Percentiles rank a stretch among this genome's conserved stretches.
These are phyloP conservation scores for Prosopis cineraria DNA, from an alignment of 306 rosid species.

Conservation along the genomic window DNA sequence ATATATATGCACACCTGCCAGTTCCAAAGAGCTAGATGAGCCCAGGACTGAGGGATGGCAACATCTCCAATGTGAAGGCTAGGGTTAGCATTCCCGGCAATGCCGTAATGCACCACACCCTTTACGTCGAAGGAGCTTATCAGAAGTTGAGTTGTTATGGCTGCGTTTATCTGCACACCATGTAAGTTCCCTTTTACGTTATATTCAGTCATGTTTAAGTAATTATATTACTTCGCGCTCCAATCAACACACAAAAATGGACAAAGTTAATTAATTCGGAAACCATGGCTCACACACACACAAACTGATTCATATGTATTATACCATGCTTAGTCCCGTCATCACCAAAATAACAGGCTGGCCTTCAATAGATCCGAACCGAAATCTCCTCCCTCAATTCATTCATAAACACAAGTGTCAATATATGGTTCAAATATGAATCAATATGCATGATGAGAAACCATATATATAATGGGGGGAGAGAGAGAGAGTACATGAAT, in stretches of 20 bases:
- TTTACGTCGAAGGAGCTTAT: constrained; percentile 51
- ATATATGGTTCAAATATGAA: neutral
- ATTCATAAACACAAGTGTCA: neutral
- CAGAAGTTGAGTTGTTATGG: constrained; percentile 61
- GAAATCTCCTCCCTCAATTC: constrained; percentile 9
- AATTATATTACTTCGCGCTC: too few species aligned
- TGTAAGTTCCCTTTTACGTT: too few species aligned
- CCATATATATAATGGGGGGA: too few species aligned
- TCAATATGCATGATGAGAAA: neutral
- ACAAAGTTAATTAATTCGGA: too few species aligned
- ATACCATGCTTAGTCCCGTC: constrained; percentile 6
- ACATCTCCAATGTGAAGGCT: constrained; percentile 64
- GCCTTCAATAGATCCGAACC: neutral
- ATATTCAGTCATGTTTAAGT: too few species aligned
- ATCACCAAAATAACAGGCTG: neutral
- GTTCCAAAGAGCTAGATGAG: constrained; percentile 64
- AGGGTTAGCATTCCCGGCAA: constrained; percentile 73
- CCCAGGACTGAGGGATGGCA: constrained; percentile 53
- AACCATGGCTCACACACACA: neutral
- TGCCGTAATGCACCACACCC: constrained; percentile 75
- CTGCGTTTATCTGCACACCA: constrained; percentile 61
- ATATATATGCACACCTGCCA: constrained; percentile 55
- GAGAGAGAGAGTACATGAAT: too few species aligned
- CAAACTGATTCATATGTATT: too few species aligned
- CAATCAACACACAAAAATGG: too few species aligned